Evolutionary conservation across 2,329 filamentous ascomycete genomes (phyloP).

Genomic region (Oidium heveae): DNA sequence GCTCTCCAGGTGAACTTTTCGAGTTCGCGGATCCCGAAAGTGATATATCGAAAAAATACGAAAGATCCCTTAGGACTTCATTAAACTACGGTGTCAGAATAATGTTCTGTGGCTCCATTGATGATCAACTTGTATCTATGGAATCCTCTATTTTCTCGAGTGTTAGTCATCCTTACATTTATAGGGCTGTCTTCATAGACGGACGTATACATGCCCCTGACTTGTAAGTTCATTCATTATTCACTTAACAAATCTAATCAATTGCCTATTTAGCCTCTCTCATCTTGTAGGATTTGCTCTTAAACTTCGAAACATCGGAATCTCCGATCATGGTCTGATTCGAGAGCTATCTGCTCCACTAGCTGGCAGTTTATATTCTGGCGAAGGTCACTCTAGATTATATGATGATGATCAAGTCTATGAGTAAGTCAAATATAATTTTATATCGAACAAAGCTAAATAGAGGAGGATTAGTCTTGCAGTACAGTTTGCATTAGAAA

Average conservation of each 20-base stretch:
- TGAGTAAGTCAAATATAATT: slow-evolving; percentile 23
- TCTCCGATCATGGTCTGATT: slow-evolving; percentile 81
- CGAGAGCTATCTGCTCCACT: slow-evolving; percentile 71
- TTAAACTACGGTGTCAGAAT: slow-evolving; percentile 60
- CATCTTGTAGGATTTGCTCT: slow-evolving; percentile 82
- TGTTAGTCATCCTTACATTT: slow-evolving; percentile 75
- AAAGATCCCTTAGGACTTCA: slow-evolving; percentile 45
- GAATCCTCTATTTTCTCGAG: slow-evolving; percentile 82
- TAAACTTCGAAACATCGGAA: slow-evolving; percentile 78
- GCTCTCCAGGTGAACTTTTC: slow-evolving; percentile 80
- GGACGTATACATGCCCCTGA: slow-evolving; percentile 76
- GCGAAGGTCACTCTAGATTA: slow-evolving; percentile 78
- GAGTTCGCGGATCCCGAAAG: slow-evolving; percentile 72
- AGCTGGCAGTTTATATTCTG: slow-evolving; percentile 72
- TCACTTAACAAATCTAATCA: neutral
- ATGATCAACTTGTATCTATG: slow-evolving; percentile 84
- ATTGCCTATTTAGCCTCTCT: slow-evolving; percentile 30
- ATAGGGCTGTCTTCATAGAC: slow-evolving; percentile 87
- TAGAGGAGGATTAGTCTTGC: slow-evolving; percentile 27
- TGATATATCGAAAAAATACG: slow-evolving; percentile 58
- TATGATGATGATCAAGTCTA: slow-evolving; percentile 83
- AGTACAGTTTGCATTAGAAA: slow-evolving; percentile 49
- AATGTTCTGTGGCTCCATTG: slow-evolving; percentile 79
- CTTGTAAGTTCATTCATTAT: slow-evolving; percentile 28
- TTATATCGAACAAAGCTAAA: neutral